These are phyloP conservation scores for Eucalyptus victrix DNA, from an alignment of 345 rosid species.

Conservation along the genomic window DNA sequence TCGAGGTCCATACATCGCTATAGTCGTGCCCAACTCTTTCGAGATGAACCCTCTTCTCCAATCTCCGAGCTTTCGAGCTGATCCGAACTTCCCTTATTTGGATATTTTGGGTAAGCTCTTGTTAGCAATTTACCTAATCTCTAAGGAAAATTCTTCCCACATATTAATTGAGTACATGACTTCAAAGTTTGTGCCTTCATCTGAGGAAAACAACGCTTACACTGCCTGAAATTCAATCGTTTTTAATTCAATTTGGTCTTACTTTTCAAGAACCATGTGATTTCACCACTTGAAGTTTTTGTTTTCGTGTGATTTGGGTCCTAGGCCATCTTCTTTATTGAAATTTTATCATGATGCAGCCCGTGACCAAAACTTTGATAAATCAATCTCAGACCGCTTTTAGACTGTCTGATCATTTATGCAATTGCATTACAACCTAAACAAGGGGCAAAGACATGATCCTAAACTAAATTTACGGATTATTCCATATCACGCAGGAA, in stretches of 20 bases:
- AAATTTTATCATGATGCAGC: background rate
- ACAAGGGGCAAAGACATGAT: fast-evolving
- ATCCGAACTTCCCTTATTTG: conserved; percentile 19
- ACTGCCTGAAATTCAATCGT: background rate
- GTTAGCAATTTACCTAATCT: background rate
- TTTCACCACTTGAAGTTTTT: background rate
- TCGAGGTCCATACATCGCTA: conserved; percentile 47
- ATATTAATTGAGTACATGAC: background rate
- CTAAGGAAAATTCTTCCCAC: background rate
- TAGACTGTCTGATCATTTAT: fast-evolving
- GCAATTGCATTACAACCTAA: fast-evolving
- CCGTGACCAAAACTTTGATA: background rate
- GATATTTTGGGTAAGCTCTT: conserved; percentile 36
- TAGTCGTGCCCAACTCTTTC: conserved; percentile 54
- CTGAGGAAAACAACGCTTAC: background rate
- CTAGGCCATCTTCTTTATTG: fast-evolving
- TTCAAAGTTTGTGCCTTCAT: background rate
- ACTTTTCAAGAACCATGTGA: background rate
- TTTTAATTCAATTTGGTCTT: background rate
- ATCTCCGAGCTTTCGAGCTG: conserved; percentile 30
- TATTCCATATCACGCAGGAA: conserved; percentile 6
- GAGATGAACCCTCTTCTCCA: conserved; percentile 74
- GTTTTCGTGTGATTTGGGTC: background rate
- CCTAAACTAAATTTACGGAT: background rate
- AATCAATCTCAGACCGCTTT: fast-evolving